Evolutionary conservation across 345 rosid genomes (phyloP).

Genomic region (Gynandropsis gynandra): DNA sequence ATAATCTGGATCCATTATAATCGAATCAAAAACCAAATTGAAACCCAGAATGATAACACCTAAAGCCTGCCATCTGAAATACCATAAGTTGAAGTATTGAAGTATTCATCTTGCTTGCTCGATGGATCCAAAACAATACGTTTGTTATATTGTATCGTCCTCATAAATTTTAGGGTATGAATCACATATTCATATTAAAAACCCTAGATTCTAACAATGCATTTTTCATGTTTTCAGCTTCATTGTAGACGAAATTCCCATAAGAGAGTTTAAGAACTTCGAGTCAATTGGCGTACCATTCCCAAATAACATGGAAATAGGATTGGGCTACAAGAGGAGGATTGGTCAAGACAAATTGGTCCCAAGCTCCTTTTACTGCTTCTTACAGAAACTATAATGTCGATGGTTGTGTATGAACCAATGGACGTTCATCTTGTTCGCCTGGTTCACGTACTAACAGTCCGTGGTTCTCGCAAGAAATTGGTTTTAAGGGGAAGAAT

Average conservation of each 20-base stretch:
- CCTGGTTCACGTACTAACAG: slow-evolving; percentile 18
- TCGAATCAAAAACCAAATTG: too few species aligned
- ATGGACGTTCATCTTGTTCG: slow-evolving; percentile 26
- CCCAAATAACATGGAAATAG: slow-evolving; percentile 35
- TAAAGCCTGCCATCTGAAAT: too few species aligned
- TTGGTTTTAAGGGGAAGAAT: slow-evolving; percentile 23
- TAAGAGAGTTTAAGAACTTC: slow-evolving; percentile 51
- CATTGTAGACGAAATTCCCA: slow-evolving; percentile 42
- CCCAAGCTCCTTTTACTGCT: slow-evolving; percentile 43
- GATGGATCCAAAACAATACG: too few species aligned
- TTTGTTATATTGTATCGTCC: too few species aligned
- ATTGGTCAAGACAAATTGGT: slow-evolving; percentile 44
- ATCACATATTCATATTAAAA: neutral
- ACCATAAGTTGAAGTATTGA: too few species aligned
- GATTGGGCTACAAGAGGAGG: slow-evolving; percentile 68
- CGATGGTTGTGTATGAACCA: slow-evolving; percentile 26
- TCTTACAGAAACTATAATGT: slow-evolving; percentile 33
- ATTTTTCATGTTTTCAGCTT: slow-evolving; percentile 26
- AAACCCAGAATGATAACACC: too few species aligned
- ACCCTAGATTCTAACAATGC: neutral
- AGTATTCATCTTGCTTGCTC: too few species aligned
- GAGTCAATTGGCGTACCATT: slow-evolving; percentile 39
- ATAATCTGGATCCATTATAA: too few species aligned
- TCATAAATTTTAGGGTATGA: too few species aligned
- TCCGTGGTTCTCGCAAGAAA: slow-evolving; percentile 29